Evolutionary conservation across 2,329 filamentous ascomycete genomes (phyloP).

Genomic region (Fusarium sp.): DNA sequence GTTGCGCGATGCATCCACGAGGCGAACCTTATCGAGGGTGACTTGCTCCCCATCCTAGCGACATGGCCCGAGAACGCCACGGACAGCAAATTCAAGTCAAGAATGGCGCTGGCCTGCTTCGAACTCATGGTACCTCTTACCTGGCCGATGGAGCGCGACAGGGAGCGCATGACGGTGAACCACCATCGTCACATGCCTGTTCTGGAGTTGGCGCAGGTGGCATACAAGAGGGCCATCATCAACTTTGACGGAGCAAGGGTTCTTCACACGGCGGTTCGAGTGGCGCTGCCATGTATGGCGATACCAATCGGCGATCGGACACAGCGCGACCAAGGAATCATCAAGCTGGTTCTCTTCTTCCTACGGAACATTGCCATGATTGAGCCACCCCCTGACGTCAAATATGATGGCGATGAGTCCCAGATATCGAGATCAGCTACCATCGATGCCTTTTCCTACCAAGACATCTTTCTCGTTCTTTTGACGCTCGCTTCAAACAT

Average conservation of each 20-base stretch:
- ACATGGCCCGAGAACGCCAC: conserved; percentile 77
- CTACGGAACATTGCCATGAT: conserved; percentile 90
- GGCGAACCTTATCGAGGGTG: conserved; percentile 88
- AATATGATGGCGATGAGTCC: conserved; percentile 85
- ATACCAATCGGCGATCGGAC: conserved; percentile 76
- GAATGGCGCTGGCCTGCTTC: conserved; percentile 83
- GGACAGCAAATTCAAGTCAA: conserved; percentile 77
- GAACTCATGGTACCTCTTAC: conserved; percentile 92
- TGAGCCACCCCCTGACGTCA: conserved; percentile 72
- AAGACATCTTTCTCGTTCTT: conserved; percentile 87
- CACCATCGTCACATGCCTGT: conserved; percentile 92
- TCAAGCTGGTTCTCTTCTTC: conserved; percentile 88
- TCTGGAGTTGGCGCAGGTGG: conserved; percentile 83
- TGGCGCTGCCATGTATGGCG: conserved; percentile 86
- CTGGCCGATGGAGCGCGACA: conserved; percentile 86
- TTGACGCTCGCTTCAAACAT: conserved; percentile 91
- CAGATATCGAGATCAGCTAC: conserved; percentile 87
- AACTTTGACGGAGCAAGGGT: conserved; percentile 81
- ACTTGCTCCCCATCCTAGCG: conserved; percentile 87
- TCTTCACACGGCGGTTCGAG: conserved; percentile 79
- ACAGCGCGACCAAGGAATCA: conserved; percentile 85
- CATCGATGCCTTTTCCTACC: conserved; percentile 86
- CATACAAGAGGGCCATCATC: conserved; percentile 88
- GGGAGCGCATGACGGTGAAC: conserved; percentile 85
- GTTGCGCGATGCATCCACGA: conserved; percentile 92